A percentile compares a stretch with the other conserved stretches of the same genome.
These are phyloP conservation scores for Acidomyces sp. DNA, from an alignment of 495 filamentous ascomycete species.

Conservation along the genomic window DNA sequence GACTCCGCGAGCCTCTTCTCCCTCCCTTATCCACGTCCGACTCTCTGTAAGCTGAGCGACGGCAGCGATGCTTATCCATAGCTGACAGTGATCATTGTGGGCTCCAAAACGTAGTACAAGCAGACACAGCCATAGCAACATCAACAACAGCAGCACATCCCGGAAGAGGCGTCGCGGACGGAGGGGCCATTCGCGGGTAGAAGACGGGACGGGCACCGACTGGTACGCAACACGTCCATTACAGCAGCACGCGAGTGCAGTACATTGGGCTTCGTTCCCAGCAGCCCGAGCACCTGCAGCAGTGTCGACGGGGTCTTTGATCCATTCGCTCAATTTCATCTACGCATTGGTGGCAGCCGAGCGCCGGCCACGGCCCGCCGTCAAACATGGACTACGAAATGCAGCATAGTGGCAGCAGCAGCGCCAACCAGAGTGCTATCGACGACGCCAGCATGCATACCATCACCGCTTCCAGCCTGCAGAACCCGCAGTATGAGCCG, in stretches of 20 bases:
- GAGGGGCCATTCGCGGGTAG: not conserved
- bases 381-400: conserved; percentile 7
- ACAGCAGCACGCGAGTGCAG: not conserved
- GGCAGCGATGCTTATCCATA: no score
- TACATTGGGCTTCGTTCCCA: not conserved
- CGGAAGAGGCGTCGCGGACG: not conserved
- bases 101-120: no score
- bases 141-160: not conserved
- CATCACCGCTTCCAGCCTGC: conserved; percentile 28
- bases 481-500: conserved; percentile 16
- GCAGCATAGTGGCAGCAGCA: no score
- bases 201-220: not conserved
- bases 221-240: not conserved
- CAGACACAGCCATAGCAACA: not conserved
- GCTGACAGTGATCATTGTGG: no score
- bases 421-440: conserved; percentile 8
- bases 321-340: no score
- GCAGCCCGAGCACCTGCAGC: conserved; percentile 1
- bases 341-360: no score
- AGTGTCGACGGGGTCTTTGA: no score
- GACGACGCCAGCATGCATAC: conserved; percentile 29
- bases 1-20: not conserved
- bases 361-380: not conserved
- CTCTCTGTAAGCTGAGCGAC: no score
- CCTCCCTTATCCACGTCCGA: no score